Evolutionary conservation across 2,329 filamentous ascomycete species (phyloP).

Genomic region (Coniella vitis): DNA sequence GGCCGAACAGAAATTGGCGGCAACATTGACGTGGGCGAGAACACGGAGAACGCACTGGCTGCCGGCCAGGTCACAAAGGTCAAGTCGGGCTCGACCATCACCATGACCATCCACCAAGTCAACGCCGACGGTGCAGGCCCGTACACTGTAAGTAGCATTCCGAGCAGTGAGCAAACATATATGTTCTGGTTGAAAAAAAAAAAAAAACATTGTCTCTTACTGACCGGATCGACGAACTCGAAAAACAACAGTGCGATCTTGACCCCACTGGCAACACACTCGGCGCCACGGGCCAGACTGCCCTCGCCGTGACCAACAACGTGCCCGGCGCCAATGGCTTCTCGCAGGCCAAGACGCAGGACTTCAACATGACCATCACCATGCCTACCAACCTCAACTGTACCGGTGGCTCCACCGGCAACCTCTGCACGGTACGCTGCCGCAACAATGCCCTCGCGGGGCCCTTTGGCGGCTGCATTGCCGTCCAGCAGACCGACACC

Average conservation of each 20-base stretch:
- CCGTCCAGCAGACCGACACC: constrained; percentile 47
- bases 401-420: constrained; percentile 48
- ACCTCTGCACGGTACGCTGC: constrained; percentile 53
- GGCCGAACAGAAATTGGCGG: constrained; percentile 54
- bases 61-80: constrained; percentile 41
- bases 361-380: constrained; percentile 47
- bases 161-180: not conserved
- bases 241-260: constrained; percentile 38
- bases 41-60: constrained; percentile 42
- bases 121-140: constrained; percentile 44
- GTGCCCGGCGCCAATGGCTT: constrained; percentile 51
- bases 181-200: not conserved
- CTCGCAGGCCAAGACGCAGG: constrained; percentile 46
- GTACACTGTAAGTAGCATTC: constrained; percentile 24
- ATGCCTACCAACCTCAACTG: constrained; percentile 41
- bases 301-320: constrained; percentile 48
- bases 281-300: constrained; percentile 25
- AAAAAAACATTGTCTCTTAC: not conserved
- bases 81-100: constrained; percentile 33
- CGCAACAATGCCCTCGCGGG: constrained; percentile 50
- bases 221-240: no score
- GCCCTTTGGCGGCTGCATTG: constrained; percentile 48
- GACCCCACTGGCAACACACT: constrained; percentile 37
- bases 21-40: constrained; percentile 51
- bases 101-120: constrained; percentile 41